Conservation (phyloP, 2,329 filamentous ascomycete species). For the Colletotrichum coccodes region DNA sequence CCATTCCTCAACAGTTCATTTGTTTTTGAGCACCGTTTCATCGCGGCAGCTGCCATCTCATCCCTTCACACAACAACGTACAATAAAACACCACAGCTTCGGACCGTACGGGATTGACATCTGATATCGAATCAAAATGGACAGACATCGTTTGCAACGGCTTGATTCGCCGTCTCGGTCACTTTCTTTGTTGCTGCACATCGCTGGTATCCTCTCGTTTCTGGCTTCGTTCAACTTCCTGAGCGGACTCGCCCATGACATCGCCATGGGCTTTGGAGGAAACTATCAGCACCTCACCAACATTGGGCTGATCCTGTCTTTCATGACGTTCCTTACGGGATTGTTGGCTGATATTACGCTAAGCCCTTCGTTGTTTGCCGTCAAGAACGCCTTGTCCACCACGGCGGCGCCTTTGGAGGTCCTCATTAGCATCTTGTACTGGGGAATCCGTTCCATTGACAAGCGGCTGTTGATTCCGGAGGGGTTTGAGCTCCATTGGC, state of each 20-base stretch:
- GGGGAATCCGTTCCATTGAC: constrained; percentile 71
- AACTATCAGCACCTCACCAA: constrained; percentile 81
- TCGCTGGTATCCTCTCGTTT: constrained; percentile 63
- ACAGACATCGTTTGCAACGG: constrained; percentile 71
- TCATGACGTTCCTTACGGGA: constrained; percentile 69
- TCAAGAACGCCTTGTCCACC: constrained; percentile 75
- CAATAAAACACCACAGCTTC: constrained; percentile 5
- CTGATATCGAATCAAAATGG: constrained; percentile 43
- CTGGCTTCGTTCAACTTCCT: constrained; percentile 64
- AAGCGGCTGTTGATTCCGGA: constrained; percentile 62
- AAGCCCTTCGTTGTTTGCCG: constrained; percentile 65
- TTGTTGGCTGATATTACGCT: constrained; percentile 73
- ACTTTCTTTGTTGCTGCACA: constrained; percentile 71
- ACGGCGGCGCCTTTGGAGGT: constrained; percentile 76
- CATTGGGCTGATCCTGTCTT: constrained; percentile 71
- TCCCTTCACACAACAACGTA: constrained; percentile 9
- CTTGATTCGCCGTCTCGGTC: constrained; percentile 72
- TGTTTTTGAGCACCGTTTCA: constrained; percentile 1
- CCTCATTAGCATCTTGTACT: constrained; percentile 78
- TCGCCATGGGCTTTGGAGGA: constrained; percentile 71
- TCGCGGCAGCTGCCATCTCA: constrained; percentile 2
- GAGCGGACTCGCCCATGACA: constrained; percentile 57
- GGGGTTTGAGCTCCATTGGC: constrained; percentile 63
- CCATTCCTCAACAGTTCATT: constrained; percentile 15
- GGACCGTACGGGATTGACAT: neutral